Percentiles rank a stretch among this genome's conserved stretches.
Conservation (phyloP, 129 eudicot genomes). For the Deinandra increscens region DNA sequence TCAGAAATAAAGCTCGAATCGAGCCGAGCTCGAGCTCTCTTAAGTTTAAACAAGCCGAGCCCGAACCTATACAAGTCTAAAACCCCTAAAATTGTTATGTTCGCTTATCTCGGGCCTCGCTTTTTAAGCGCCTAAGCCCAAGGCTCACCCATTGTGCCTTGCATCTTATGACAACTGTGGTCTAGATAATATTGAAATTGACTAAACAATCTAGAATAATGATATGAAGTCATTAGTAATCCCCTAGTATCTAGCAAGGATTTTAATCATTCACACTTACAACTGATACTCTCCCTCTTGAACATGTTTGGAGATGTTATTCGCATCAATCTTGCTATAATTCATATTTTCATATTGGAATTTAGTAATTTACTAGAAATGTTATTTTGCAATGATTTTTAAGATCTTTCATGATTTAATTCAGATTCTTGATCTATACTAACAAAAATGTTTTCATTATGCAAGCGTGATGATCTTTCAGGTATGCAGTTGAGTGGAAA, state of each 20-base stretch:
- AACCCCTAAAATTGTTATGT: no score
- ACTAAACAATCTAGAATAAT: background rate
- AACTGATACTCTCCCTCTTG: background rate
- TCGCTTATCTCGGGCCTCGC: no score
- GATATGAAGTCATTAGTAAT: constrained; percentile 4
- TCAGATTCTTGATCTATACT: background rate
- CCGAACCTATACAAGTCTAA: no score
- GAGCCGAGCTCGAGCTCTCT: no score
- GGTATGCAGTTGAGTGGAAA: constrained; percentile 99
- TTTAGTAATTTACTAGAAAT: background rate
- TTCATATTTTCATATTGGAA: no score
- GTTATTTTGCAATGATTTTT: background rate
- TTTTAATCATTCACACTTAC: background rate
- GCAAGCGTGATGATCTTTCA: constrained; percentile 98
- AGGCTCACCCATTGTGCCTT: no score
- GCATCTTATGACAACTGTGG: no score
- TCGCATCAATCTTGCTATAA: background rate
- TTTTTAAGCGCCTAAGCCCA: no score
- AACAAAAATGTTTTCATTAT: constrained; percentile 10
- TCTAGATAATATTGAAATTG: background rate
- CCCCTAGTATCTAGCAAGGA: background rate
- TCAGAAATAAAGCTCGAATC: no score
- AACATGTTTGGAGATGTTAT: background rate
- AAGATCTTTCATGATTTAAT: background rate
- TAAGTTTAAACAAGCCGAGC: no score